Base-by-base conservation (phyloP, 176 grass and related monocot genomes). In the Hordeum vulgare region DNA sequence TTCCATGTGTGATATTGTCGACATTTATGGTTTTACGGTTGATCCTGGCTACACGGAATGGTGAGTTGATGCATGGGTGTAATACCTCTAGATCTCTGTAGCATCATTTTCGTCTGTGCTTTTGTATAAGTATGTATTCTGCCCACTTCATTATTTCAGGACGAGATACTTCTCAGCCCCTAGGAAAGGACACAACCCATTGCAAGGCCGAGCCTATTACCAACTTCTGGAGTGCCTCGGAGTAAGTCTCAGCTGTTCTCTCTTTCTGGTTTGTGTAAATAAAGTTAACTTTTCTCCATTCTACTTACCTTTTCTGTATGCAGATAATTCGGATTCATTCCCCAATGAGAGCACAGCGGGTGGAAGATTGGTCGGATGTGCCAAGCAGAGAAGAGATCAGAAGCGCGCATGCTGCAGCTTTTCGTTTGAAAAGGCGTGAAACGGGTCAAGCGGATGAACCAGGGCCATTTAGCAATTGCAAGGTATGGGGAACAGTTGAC, bases 181-280 rank as follows among this genome's bases (percentile, higher is more conserved):
- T 40, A 95, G 83, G 74, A 91, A 94, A 78, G 96, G 96, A 13
- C 96, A 99, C 63, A 99, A 95, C 88, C 96, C 96, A 85, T 80
- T 99, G 41, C 96, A 99, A 89, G 96, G 96, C 17, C 84, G 96
- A 29, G 93, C 93, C 40, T 99, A 99, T 85, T 99, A 95, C 90
- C 96, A 99, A 96, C 93, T 99, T 83, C 71, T 96, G 56, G 96
- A 99, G 56, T 99, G 96, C 80, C 96, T 96, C 54, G 96, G 96
- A 74, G 96, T 99, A 93, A 88, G 84, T 25, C 26, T 61, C 27
- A 36, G 33, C 27, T 21, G 28, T 29, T 51, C 29, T 57, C 20
- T 64, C 21, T n/a, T 79, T 69, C 29, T 57, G 49, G 40, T 65
- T 35, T 70, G 17, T 37, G 1, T 36, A 35, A 15, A 65, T 67